Evolutionary conservation across 352 stramenopile genomes (phyloP).

Genomic region (Phytophthora aleatoria): DNA sequence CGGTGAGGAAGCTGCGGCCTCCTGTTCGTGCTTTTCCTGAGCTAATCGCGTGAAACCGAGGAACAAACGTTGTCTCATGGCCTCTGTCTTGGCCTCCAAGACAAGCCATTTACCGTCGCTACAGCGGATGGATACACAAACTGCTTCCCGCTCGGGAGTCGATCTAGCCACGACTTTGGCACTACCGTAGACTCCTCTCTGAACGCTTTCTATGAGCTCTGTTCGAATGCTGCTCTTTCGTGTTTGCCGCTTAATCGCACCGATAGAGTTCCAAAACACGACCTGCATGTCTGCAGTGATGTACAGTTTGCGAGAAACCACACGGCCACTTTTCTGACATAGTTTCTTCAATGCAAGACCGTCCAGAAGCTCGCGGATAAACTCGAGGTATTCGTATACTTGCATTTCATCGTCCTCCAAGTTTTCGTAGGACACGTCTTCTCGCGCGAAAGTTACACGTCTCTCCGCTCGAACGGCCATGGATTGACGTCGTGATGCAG

Average conservation of each 20-base stretch:
- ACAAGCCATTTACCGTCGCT: slow-evolving; percentile 54
- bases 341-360: slow-evolving; percentile 68
- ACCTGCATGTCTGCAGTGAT: slow-evolving; percentile 51
- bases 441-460: slow-evolving; percentile 45
- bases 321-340: slow-evolving; percentile 61
- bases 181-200: slow-evolving; percentile 50
- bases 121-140: slow-evolving; percentile 56
- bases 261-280: slow-evolving; percentile 64
- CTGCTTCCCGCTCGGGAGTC: slow-evolving; percentile 13
- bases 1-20: neutral
- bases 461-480: slow-evolving; percentile 56
- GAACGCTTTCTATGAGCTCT: slow-evolving; percentile 48
- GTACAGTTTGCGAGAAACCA: slow-evolving; percentile 65
- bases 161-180: slow-evolving; percentile 14
- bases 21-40: slow-evolving; percentile 39
- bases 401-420: slow-evolving; percentile 64
- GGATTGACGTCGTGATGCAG: slow-evolving; percentile 44
- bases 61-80: slow-evolving; percentile 48
- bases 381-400: slow-evolving; percentile 77
- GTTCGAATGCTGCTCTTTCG: slow-evolving; percentile 60
- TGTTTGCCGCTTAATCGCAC: slow-evolving; percentile 44
- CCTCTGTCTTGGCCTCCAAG: slow-evolving; percentile 57
- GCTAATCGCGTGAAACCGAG: slow-evolving; percentile 57
- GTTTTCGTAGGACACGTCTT: slow-evolving; percentile 71
- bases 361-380: slow-evolving; percentile 64